A percentile compares a stretch with the other conserved stretches of the same genome.
Conservation (phyloP, 345 rosid genomes). For the Gossypium bickii region DNA sequence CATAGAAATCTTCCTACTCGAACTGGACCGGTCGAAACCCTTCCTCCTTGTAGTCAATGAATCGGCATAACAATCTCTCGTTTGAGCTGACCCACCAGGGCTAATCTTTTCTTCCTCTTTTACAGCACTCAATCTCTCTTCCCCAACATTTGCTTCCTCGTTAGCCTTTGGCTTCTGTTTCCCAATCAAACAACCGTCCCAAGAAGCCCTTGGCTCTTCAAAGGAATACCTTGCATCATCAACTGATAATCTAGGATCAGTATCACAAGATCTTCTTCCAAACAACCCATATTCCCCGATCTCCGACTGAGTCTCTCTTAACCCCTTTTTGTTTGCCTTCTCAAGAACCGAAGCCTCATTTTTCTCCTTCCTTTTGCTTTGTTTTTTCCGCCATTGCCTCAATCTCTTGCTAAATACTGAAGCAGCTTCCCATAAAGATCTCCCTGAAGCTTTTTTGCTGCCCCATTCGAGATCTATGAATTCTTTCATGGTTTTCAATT, state of each 20-base stretch:
- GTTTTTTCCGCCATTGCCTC: slow-evolving; percentile 44
- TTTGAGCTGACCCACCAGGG: slow-evolving; percentile 78
- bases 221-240: slow-evolving; percentile 37
- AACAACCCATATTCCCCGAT: slow-evolving; percentile 36
- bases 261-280: slow-evolving; percentile 56
- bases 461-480: slow-evolving; percentile 60
- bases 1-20: slow-evolving; percentile 43
- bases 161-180: slow-evolving; percentile 45
- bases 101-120: slow-evolving; percentile 34
- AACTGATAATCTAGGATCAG: slow-evolving; percentile 36
- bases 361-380: slow-evolving; percentile 25
- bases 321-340: slow-evolving; percentile 13
- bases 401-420: slow-evolving; percentile 44
- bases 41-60: slow-evolving; percentile 45
- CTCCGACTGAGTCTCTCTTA: slow-evolving; percentile 37
- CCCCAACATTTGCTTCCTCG: slow-evolving; percentile 48
- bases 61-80: slow-evolving; percentile 67
- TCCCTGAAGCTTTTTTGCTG: slow-evolving; percentile 27
- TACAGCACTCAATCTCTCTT: slow-evolving; percentile 25
- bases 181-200: slow-evolving; percentile 70
- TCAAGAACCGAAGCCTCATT: slow-evolving; percentile 4
- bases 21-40: slow-evolving; percentile 64
- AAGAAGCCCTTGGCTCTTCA: slow-evolving; percentile 74
- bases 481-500: slow-evolving; percentile 54
- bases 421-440: slow-evolving; percentile 43